These are phyloP conservation scores for Scutellaria baicalensis DNA, from an alignment of 257 asterid genomes.

Conservation along the genomic window DNA sequence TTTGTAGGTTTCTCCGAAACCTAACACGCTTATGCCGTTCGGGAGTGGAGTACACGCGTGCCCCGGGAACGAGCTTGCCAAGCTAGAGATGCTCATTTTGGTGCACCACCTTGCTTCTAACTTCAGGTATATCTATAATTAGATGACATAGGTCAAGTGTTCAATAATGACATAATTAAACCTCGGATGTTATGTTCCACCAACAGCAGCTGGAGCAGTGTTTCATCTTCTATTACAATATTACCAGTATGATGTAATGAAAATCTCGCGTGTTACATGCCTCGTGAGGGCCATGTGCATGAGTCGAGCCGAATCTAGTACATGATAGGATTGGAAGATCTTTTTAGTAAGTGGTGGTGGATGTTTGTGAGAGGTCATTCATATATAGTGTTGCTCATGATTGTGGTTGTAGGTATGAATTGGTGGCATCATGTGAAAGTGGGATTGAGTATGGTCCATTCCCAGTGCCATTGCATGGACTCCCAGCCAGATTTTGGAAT, in stretches of 20 bases:
- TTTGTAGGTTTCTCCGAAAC: conserved; percentile 49
- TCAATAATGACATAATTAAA: no score
- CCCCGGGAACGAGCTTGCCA: conserved; percentile 89
- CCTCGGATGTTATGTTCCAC: no score
- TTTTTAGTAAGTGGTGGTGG: conserved; percentile 14
- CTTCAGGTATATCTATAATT: conserved; percentile 37
- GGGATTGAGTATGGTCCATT: conserved; percentile 75
- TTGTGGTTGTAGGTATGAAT: conserved; percentile 61
- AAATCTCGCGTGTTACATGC: background rate
- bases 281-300: background rate
- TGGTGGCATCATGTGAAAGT: conserved; percentile 48
- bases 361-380: conserved; percentile 7
- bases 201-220: no score
- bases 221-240: background rate
- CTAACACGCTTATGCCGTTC: conserved; percentile 80
- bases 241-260: background rate
- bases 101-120: conserved; percentile 66
- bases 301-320: background rate
- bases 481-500: conserved; percentile 62
- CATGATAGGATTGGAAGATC: background rate
- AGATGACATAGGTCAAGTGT: no score
- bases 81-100: conserved; percentile 72
- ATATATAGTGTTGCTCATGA: background rate
- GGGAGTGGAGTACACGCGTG: conserved; percentile 90
- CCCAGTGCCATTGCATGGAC: conserved; percentile 75